Conservation (phyloP, 768 basidiomycete species). For the Mrakia frigida region DNA sequence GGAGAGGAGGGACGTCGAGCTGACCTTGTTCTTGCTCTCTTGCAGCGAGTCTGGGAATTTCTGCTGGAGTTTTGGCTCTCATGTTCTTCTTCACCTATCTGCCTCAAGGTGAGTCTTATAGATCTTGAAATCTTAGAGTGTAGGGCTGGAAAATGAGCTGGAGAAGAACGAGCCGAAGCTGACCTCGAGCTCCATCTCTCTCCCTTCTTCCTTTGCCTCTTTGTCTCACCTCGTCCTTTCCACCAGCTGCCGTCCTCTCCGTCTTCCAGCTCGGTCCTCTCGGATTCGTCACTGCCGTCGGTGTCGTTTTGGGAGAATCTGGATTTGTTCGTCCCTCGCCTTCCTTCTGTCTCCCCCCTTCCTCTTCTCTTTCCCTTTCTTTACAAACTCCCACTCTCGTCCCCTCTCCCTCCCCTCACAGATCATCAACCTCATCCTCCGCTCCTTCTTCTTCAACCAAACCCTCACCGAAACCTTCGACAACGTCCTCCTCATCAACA, state of each 20-base stretch:
- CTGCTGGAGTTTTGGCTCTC: slow-evolving; percentile 9
- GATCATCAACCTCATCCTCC: slow-evolving; percentile 30
- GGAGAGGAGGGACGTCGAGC: background rate
- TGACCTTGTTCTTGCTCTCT: background rate
- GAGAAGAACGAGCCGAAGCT: background rate
- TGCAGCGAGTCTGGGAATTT: slow-evolving; percentile 17
- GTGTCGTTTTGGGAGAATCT: slow-evolving; percentile 18
- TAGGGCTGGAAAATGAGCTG: too few relatives aligned
- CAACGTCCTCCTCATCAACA: slow-evolving; percentile 22
- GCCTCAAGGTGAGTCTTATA: slow-evolving; percentile 13
- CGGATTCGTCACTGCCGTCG: slow-evolving; percentile 26
- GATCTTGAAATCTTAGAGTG: too few relatives aligned
- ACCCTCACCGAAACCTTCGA: slow-evolving; percentile 28
- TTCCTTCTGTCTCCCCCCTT: background rate
- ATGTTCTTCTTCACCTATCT: slow-evolving; percentile 25
- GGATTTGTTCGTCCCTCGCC: slow-evolving; percentile 14
- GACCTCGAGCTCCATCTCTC: background rate
- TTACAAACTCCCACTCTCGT: too few relatives aligned
- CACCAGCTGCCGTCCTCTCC: slow-evolving; percentile 17
- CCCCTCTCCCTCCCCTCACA: background rate
- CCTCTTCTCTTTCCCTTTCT: background rate
- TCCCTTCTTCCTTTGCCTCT: too few relatives aligned
- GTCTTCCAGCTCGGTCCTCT: slow-evolving; percentile 30
- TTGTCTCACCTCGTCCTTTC: background rate
- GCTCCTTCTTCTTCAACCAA: slow-evolving; percentile 19